Evolutionary conservation across 495 filamentous ascomycete species (phyloP), one percentile per base, ranked within the genome.

Genomic region (Hypoxylon subgilvum): DNA sequence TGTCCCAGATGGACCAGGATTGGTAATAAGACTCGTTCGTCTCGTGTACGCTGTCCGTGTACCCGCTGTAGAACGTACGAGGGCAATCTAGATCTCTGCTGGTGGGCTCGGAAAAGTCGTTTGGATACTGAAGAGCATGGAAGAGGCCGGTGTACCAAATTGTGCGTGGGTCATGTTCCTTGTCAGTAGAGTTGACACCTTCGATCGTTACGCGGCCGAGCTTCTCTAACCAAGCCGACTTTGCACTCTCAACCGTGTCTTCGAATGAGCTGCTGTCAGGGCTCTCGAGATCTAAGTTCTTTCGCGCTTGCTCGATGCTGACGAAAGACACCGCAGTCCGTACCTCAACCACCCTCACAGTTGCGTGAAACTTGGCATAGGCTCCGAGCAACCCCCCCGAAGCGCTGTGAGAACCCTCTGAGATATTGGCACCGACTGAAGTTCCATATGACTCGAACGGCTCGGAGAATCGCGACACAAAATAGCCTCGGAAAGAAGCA

Each of bases 1-100:
- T 71, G 38, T 71, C 69, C 69, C 69, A 71, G 22, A 71, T 67
- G 1, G 69, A 71, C 69, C 69, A 71, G 8, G 69, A 71, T 28
- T 71, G 69, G 31, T 69, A 71, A 42, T 71, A 71, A 0, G 69
- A 69, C 2, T 69, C 69, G 21, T 67, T 68, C 7, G 38, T 58
- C 28, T 58, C 47, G 25, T 69, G 64, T 4, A 69, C 28, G 17
- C 61, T 71, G 28, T 71, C 67, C 1, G 63, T 71, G 12, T 71
- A 71, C 21, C 69, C 69, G 25, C 66, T 71, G 14, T 71, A 71
- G 22, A 69, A 71, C 2, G 52, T 56, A 31, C 64, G 61, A 6
- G 42, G n/a, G 1, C 52, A 41, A 35, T 21, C 47, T 1, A 46
- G 36, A 16, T 52, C 40, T 2, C 8, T 44, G 19, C 44, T 31